phyloP scores from a whole-genome alignment of 768 basidiomycete genomes.

The Wakefieldia striispora region DNA sequence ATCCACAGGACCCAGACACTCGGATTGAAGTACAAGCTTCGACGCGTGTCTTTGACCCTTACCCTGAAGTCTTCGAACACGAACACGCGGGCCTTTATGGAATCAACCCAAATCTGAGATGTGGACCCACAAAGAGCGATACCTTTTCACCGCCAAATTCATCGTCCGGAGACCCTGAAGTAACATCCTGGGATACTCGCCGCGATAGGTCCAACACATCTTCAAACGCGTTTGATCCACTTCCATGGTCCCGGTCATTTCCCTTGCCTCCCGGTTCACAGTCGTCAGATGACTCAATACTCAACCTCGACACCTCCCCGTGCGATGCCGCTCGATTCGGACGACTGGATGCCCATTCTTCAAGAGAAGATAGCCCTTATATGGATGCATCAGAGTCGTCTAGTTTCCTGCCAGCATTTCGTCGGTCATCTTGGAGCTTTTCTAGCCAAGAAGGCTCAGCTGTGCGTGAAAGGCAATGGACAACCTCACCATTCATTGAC shows the following conservation, averaged over 20 bases:
- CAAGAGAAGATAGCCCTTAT: neutral
- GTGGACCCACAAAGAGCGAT: neutral
- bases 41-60: neutral
- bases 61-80: neutral
- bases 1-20: slow-evolving; percentile 4
- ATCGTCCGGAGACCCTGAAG: neutral
- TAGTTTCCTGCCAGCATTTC: neutral
- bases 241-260: slow-evolving; percentile 26
- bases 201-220: neutral
- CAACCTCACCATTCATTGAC: neutral
- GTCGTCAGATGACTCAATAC: slow-evolving; percentile 13
- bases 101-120: neutral
- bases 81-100: neutral
- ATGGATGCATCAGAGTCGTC: neutral
- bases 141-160: neutral
- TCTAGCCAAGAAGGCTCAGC: neutral
- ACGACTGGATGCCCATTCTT: neutral
- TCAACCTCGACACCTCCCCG: slow-evolving; percentile 26
- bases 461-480: neutral
- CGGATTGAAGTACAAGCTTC: neutral
- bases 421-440: neutral
- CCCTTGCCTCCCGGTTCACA: slow-evolving; percentile 18
- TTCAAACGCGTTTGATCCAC: neutral
- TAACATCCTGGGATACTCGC: neutral
- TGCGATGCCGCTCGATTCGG: neutral